These are phyloP conservation scores for Penicillium glabrum DNA, from an alignment of 2,329 filamentous ascomycete species.

Conservation along the genomic window DNA sequence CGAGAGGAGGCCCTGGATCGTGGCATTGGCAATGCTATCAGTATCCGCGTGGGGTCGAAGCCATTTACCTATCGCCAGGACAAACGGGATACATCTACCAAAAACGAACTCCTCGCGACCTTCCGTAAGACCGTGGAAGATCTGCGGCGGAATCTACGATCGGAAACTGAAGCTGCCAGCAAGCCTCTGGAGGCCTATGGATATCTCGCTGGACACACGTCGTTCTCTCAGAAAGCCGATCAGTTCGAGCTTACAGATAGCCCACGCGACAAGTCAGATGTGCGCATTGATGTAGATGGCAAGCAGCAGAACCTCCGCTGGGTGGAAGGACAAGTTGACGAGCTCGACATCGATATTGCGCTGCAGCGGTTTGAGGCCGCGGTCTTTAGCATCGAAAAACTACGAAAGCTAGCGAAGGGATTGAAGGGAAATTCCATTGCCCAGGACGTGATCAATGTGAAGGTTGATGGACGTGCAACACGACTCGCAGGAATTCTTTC, in stretches of 20 bases:
- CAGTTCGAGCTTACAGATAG: conserved; percentile 75
- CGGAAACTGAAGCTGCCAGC: conserved; percentile 83
- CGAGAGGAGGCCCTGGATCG: conserved; percentile 52
- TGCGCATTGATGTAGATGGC: conserved; percentile 93
- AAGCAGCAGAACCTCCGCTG: conserved; percentile 94
- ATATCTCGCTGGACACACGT: conserved; percentile 78
- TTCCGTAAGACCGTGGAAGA: conserved; percentile 93
- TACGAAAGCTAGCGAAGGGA: conserved; percentile 74
- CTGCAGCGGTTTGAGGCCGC: conserved; percentile 85
- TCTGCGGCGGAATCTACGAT: conserved; percentile 78
- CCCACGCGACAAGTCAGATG: conserved; percentile 68
- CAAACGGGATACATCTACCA: conserved; percentile 75
- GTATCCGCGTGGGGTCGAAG: conserved; percentile 83
- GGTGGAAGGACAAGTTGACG: conserved; percentile 94
- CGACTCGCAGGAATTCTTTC: conserved; percentile 75
- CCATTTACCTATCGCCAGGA: conserved; percentile 94
- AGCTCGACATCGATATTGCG: conserved; percentile 93
- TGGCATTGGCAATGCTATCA: conserved; percentile 78
- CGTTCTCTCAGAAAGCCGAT: conserved; percentile 71
- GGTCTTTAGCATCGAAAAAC: conserved; percentile 78
- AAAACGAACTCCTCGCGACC: conserved; percentile 77
- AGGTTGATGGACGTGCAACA: conserved; percentile 80
- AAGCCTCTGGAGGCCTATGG: conserved; percentile 82
- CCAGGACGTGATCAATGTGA: conserved; percentile 88
- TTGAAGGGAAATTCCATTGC: conserved; percentile 84